phyloP scores from a whole-genome alignment of 1,139 yeast species.

The Candida pseudoviswanathii region DNA sequence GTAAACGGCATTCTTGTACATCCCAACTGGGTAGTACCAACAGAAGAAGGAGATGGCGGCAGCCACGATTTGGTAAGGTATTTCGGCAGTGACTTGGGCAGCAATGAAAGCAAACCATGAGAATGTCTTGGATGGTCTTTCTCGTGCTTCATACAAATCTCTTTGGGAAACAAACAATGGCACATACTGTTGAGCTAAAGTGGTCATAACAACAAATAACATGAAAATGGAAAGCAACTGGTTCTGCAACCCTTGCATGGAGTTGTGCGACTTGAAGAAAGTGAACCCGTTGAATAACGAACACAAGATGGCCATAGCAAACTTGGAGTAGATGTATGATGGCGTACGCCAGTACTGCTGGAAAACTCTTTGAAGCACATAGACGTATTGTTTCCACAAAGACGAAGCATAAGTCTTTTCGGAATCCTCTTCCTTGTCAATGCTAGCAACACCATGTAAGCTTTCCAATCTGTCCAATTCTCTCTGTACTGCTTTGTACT shows the following conservation, averaged over 20 bases:
- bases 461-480: conserved; percentile 6
- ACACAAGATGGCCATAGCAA: conserved; percentile 36
- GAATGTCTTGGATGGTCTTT: conserved; percentile 33
- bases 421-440: conserved; percentile 19
- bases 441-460: not conserved
- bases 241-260: conserved; percentile 46
- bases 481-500: conserved; percentile 24
- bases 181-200: conserved; percentile 57
- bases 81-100: conserved; percentile 70
- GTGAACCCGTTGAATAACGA: conserved; percentile 52
- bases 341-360: conserved; percentile 49
- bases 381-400: conserved; percentile 22
- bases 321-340: conserved; percentile 41
- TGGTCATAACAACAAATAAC: conserved; percentile 46
- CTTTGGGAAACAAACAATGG: conserved; percentile 36
- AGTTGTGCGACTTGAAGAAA: conserved; percentile 33
- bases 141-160: conserved; percentile 40
- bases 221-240: conserved; percentile 59
- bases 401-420: conserved; percentile 25
- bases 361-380: conserved; percentile 28
- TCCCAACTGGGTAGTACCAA: conserved; percentile 78
- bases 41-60: conserved; percentile 71
- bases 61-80: conserved; percentile 70
- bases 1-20: conserved; percentile 54
- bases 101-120: conserved; percentile 41